Conservation (phyloP, 2,329 filamentous ascomycete species). For the Arthrobotrys musiformis region DNA sequence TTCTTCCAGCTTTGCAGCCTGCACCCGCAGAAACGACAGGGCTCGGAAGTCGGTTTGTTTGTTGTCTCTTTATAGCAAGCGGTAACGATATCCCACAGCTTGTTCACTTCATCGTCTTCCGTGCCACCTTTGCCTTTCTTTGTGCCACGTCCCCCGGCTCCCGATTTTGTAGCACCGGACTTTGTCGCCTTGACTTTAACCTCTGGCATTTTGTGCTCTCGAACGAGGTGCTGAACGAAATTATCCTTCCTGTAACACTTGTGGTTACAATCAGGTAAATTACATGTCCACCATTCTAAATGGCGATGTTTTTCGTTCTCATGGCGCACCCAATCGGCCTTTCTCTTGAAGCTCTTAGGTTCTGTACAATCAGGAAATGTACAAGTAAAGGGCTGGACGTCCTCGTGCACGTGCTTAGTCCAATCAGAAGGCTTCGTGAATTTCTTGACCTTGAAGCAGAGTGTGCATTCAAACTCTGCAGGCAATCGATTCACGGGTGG, state of each 20-base stretch:
- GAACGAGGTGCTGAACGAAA: constrained; percentile 89
- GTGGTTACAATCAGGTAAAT: constrained; percentile 81
- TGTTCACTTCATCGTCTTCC: constrained; percentile 66
- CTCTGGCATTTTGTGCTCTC: constrained; percentile 87
- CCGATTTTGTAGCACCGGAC: constrained; percentile 59
- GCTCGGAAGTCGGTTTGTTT: constrained; percentile 76
- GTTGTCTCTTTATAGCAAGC: constrained; percentile 77
- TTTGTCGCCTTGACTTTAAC: constrained; percentile 81
- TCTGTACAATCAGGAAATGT: constrained; percentile 86
- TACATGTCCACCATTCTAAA: constrained; percentile 89
- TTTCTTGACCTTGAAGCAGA: constrained; percentile 86
- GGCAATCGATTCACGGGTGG: constrained; percentile 81
- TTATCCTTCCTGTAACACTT: constrained; percentile 89
- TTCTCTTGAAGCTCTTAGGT: constrained; percentile 91
- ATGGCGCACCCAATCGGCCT: constrained; percentile 92
- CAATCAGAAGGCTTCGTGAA: constrained; percentile 93
- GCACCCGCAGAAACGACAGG: constrained; percentile 87
- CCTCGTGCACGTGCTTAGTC: constrained; percentile 96
- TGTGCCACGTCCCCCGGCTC: constrained; percentile 49
- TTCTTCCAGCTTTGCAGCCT: constrained; percentile 89
- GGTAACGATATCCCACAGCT: constrained; percentile 81
- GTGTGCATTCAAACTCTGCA: constrained; percentile 86
- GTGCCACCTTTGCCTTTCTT: constrained; percentile 59
- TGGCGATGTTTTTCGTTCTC: constrained; percentile 92
- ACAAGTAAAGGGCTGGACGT: constrained; percentile 91